These are phyloP conservation scores for Dactylellina haptotyla DNA, from an alignment of 2,329 filamentous ascomycete genomes.

Conservation along the genomic window DNA sequence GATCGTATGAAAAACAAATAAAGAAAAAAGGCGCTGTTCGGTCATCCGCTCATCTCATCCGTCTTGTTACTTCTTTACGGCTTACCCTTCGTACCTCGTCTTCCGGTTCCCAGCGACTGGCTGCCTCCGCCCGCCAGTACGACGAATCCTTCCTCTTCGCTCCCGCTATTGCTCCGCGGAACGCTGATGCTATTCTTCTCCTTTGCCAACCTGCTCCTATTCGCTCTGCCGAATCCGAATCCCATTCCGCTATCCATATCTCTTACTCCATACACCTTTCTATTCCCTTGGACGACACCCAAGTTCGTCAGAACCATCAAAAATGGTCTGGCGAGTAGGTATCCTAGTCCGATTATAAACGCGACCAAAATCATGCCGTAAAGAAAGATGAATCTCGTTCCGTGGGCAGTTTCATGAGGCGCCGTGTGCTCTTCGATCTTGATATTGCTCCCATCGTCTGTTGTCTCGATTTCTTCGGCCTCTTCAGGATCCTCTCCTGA, in stretches of 20 bases:
- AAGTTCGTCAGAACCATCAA: conserved; percentile 52
- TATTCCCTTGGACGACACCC: conserved; percentile 34
- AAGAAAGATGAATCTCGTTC: conserved; percentile 41
- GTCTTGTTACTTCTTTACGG: not conserved
- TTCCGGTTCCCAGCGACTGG: conserved; percentile 31
- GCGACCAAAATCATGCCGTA: conserved; percentile 28
- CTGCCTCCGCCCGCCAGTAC: conserved; percentile 46
- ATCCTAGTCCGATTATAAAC: conserved; percentile 32
- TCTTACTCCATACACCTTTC: conserved; percentile 40
- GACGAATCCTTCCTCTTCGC: conserved; percentile 51
- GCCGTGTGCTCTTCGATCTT: conserved; percentile 31
- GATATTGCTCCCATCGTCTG: not conserved
- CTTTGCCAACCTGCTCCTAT: conserved; percentile 36
- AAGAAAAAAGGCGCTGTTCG: not conserved
- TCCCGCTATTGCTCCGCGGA: conserved; percentile 35
- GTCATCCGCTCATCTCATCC: not conserved
- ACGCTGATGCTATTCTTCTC: conserved; percentile 53
- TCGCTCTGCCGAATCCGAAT: conserved; percentile 42
- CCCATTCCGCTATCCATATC: conserved; percentile 47
- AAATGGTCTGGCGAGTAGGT: conserved; percentile 42
- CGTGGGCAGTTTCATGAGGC: conserved; percentile 34
- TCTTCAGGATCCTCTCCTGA: conserved; percentile 8
- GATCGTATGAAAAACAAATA: not conserved
- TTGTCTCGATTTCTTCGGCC: conserved; percentile 5
- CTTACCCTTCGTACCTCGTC: conserved; percentile 20